Evolutionary conservation across 1,139 yeast genomes (phyloP), one percentile per base, ranked within the genome.

Genomic region (Kodamaea arcana): DNA sequence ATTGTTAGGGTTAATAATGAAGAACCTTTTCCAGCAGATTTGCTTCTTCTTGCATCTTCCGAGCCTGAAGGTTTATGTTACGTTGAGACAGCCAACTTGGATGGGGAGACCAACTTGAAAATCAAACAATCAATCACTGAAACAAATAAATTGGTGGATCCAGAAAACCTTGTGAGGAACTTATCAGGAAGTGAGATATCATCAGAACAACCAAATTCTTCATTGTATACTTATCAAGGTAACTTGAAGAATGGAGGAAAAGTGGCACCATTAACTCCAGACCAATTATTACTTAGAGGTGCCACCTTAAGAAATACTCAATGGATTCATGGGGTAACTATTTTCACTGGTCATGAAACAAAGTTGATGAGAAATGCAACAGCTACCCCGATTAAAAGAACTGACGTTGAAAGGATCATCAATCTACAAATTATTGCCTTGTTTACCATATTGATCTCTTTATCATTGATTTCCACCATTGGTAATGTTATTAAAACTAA

Each of bases 1-100:
- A 77, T 92, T 11, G 87, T 94, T 3, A 76, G 78, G 41, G 92
- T 94, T 2, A 74, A 72, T 37, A 85, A 88, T 26, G 97, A 88
- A 52, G 95, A 90, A 43, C 83, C 96, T 0, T 78, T 94, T 43
- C 99, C 99, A 0, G 98, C 98, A 0, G 99, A 94, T 64, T 53
- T 94, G 39, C 69, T 92, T 11, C 61, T 94, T 15, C 55, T 94
- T 30, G 80, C 94, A 24, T 87, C 97, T 1, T 90, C 97, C 0
- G 99, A 94, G 56, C 98, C 99, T 0, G 97, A 92, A 60, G 99
- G 98, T 4, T 69, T 94, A 42, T 94, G 98, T 56, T 94, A 94
- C 51, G 87, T 92, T 39, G 99, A 94, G 61, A 94, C 99, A 1
- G 95, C 98, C 1, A 94, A 94, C 52, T 69, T 94, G 45, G 99